Evolutionary conservation across 441 rosid genomes (phyloP), one percentile per base, ranked within the genome.

Genomic region (Eutrema salsugineum): DNA sequence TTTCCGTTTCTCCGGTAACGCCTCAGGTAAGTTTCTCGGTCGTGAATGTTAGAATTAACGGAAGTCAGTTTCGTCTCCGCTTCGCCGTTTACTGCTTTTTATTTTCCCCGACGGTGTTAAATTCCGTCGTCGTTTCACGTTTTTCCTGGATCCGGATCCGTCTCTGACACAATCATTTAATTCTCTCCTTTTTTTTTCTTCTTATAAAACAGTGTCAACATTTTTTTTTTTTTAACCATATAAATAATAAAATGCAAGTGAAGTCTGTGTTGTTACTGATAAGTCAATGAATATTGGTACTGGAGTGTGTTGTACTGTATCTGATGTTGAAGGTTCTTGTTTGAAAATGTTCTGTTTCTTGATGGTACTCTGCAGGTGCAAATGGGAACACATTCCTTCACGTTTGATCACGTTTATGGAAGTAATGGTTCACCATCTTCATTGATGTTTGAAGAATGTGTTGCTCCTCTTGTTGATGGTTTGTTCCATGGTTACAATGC

Each of bases 401-500:
- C 89, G 11, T 87, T 81, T 68, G 91, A 86, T 79, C 81, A 75
- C 72, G 88, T 87, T 7, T 87, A 87, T 50, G 89, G 87, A 65
- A 80, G 79, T 64, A 81, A 78, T 59, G 89, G 77, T 46, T 78
- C 85, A 57, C 76, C 79, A 1, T 66, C 86, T 39, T 72, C 81
- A 9, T 62, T 66, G 53, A 82, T 87, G 82, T 87, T 87, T 73
- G 75, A 73, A 56, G 86, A 87, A 62, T 87, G 91, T 44, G 74
- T 83, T 40, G 81, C 82, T 51, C 86, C 89, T 56, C 89, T 87
- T 61, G 85, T 87, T 33, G 84, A 85, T 61, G 81, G 88, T 55
- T 72, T 87, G 72, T 85, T 87, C 66, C 82, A 79, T 73, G 91
- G 91, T n/a, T 87, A 82, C 49, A 87, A 87, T 67, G 91, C 87